These are phyloP conservation scores for Angomonas deanei DNA, from an alignment of 208 protist genomes.

Conservation along the genomic window DNA sequence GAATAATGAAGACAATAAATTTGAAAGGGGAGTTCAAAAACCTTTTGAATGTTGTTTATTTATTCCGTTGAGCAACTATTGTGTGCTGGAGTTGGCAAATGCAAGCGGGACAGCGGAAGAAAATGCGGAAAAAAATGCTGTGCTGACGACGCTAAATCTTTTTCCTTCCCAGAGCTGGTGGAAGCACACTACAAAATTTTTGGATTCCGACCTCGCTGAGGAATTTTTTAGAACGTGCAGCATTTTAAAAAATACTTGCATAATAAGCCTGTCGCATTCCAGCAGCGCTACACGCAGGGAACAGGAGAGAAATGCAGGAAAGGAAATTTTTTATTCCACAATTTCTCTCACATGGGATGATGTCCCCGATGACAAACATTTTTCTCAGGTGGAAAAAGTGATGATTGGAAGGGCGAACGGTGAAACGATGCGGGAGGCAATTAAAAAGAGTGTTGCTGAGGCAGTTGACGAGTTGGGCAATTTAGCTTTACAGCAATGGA, in stretches of 20 bases:
- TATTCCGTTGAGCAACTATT: constrained; percentile 18
- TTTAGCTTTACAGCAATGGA: neutral
- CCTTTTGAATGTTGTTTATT: constrained; percentile 28
- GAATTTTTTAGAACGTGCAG: neutral
- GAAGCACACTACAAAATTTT: neutral
- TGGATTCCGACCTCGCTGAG: constrained; percentile 13
- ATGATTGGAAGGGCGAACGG: neutral
- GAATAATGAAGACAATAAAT: too few species aligned
- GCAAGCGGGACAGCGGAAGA: neutral
- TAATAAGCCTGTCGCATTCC: neutral
- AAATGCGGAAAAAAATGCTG: constrained; percentile 5
- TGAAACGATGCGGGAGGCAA: neutral
- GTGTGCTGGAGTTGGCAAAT: constrained; percentile 14
- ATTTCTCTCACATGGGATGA: neutral
- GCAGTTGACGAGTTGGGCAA: neutral
- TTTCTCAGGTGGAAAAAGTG: neutral
- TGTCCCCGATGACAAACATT: neutral
- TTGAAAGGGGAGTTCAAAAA: neutral
- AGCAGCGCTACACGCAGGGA: neutral
- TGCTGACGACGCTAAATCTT: constrained; percentile 8
- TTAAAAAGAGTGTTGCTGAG: neutral
- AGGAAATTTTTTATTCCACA: neutral
- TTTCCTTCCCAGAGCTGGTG: constrained; percentile 4
- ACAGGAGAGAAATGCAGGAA: neutral
- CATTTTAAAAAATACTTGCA: neutral